A percentile compares a stretch with the other conserved stretches of the same genome.
Conservation (phyloP, 768 basidiomycete species). For the Boletales sp. region DNA sequence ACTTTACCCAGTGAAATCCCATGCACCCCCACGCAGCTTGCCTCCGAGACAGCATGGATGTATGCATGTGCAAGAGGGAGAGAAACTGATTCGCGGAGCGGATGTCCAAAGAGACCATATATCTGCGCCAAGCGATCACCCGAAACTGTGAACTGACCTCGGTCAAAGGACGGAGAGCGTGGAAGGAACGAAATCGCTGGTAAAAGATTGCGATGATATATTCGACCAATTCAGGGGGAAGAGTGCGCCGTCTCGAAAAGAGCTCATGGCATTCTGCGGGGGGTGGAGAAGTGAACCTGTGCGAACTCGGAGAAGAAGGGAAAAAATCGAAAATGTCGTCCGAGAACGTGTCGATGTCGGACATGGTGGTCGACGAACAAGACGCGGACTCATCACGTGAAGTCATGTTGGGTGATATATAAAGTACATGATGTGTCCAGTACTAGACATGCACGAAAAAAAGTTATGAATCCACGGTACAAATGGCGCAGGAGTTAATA, state of each 20-base stretch:
- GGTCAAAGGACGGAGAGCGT: conserved; percentile 36
- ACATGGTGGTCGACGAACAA: conserved; percentile 17
- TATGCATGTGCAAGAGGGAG: conserved; percentile 32
- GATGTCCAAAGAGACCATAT: conserved; percentile 22
- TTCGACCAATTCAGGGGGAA: conserved; percentile 33
- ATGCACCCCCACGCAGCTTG: conserved; percentile 10
- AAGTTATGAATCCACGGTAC: too few relatives aligned
- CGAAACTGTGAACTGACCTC: conserved; percentile 42
- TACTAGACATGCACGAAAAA: too few relatives aligned
- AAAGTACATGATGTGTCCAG: too few relatives aligned
- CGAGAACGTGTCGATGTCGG: not conserved
- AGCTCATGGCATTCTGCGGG: conserved; percentile 9
- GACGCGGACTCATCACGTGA: not conserved
- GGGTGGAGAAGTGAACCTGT: not conserved
- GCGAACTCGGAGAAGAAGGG: not conserved
- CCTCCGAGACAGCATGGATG: conserved; percentile 25
- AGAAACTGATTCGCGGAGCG: conserved; percentile 16
- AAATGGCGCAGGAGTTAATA: too few relatives aligned
- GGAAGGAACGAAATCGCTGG: conserved; percentile 24
- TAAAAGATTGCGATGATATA: conserved; percentile 24
- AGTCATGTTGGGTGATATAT: too few relatives aligned
- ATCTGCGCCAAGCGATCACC: conserved; percentile 38
- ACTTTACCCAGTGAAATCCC: conserved; percentile 49
- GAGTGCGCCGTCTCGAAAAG: conserved; percentile 5
- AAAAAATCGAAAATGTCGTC: conserved; percentile 6